Evolutionary conservation across 257 asterid genomes (phyloP).

Genomic region (Fraxinus americana): DNA sequence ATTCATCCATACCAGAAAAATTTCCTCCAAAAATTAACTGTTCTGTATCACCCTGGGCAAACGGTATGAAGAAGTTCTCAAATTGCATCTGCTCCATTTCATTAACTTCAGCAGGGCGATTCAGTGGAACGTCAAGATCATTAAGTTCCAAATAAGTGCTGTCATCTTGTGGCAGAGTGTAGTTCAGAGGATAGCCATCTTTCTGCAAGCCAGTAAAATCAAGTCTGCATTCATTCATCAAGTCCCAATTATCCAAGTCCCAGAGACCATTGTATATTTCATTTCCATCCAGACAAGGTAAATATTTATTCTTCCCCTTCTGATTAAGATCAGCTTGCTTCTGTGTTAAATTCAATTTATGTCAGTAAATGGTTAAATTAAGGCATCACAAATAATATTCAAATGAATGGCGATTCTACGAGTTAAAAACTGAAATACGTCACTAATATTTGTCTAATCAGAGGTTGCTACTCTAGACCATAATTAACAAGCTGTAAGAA

Average conservation of each 20-base stretch:
- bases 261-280: conserved; percentile 29
- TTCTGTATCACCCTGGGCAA: background rate
- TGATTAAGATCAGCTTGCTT: conserved; percentile 12
- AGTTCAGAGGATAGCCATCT: conserved; percentile 7
- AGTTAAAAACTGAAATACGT: background rate
- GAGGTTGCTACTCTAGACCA: background rate
- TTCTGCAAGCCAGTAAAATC: conserved; percentile 12
- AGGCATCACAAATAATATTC: background rate
- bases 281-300: conserved; percentile 18
- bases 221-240: conserved; percentile 21
- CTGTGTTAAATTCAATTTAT: conserved; percentile 15
- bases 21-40: conserved; percentile 9
- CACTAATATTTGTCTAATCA: background rate
- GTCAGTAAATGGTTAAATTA: background rate
- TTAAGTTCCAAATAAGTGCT: conserved; percentile 32
- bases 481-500: background rate
- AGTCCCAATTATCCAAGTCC: conserved; percentile 5
- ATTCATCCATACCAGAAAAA: conserved; percentile 11
- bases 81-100: conserved; percentile 8
- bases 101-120: conserved; percentile 14
- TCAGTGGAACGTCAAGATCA: conserved; percentile 39
- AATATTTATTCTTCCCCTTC: background rate
- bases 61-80: conserved; percentile 5
- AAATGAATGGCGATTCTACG: background rate
- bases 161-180: conserved; percentile 10